Conservation (phyloP, 1,139 yeast species). For the Geotrichum armillariae region DNA sequence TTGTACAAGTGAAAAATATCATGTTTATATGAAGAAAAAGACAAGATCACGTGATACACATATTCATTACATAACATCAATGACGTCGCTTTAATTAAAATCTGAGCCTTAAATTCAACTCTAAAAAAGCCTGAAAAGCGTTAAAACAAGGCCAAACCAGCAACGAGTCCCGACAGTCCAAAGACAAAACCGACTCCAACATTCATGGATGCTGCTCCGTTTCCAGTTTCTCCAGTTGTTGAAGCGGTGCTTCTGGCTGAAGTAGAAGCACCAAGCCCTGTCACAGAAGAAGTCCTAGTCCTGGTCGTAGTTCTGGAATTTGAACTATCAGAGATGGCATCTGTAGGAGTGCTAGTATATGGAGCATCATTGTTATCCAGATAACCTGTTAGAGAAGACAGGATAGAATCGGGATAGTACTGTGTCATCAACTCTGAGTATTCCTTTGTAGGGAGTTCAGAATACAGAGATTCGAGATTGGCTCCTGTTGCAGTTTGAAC, state of each 20-base stretch:
- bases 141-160: neutral
- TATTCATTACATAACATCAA: too few species aligned
- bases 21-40: too few species aligned
- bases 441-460: neutral
- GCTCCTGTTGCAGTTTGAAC: neutral
- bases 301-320: too few species aligned
- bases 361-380: neutral
- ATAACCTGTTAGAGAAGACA: neutral
- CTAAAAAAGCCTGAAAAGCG: too few species aligned
- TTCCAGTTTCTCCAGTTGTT: neutral
- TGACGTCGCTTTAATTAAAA: too few species aligned
- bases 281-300: too few species aligned
- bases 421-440: neutral
- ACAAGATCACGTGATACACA: too few species aligned
- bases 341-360: neutral
- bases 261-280: neutral
- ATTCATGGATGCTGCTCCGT: too few species aligned
- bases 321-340: neutral
- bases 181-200: neutral
- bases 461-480: neutral
- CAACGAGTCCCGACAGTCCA: neutral
- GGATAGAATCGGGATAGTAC: neutral
- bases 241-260: neutral
- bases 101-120: too few species aligned
- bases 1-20: too few species aligned